Conservation (phyloP, 2,329 filamentous ascomycete genomes). For the Neonectria neomacrospora region DNA sequence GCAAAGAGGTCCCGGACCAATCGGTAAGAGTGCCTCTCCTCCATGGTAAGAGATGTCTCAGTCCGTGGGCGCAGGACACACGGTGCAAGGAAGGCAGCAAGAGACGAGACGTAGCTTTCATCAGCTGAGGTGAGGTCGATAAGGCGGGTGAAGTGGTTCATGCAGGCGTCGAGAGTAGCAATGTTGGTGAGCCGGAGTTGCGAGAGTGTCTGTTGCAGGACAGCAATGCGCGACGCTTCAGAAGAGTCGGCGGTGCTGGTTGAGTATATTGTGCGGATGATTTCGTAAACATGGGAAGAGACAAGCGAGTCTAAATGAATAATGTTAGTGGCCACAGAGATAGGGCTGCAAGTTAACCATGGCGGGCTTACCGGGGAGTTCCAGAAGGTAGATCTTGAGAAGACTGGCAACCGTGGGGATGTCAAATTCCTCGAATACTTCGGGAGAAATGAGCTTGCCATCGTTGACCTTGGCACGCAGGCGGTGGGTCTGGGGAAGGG, state of each 20-base stretch:
- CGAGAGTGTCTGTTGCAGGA: slow-evolving; percentile 94
- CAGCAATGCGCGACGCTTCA: slow-evolving; percentile 83
- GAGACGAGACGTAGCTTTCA: slow-evolving; percentile 80
- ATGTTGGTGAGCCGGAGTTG: slow-evolving; percentile 97
- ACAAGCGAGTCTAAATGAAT: slow-evolving; percentile 84
- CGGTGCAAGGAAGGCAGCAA: slow-evolving; percentile 81
- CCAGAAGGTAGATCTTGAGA: slow-evolving; percentile 92
- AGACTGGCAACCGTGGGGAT: slow-evolving; percentile 93
- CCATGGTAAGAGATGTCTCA: slow-evolving; percentile 92
- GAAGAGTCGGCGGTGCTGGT: slow-evolving; percentile 80
- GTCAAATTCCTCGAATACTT: slow-evolving; percentile 87
- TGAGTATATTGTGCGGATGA: slow-evolving; percentile 95
- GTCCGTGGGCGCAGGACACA: slow-evolving; percentile 88
- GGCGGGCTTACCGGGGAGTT: slow-evolving; percentile 81
- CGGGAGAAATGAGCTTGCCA: slow-evolving; percentile 80
- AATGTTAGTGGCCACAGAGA: slow-evolving; percentile 42
- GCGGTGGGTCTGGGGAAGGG: slow-evolving; percentile 84
- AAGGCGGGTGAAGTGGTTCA: slow-evolving; percentile 96
- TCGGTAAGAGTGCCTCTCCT: slow-evolving; percentile 92
- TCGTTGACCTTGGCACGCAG: slow-evolving; percentile 87
- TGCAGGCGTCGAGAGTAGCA: slow-evolving; percentile 96
- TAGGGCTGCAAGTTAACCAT: background rate
- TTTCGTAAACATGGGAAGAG: slow-evolving; percentile 98
- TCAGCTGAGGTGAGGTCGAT: slow-evolving; percentile 97
- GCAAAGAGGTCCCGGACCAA: slow-evolving; percentile 91